Conservation (phyloP, 2,329 filamentous ascomycete genomes). For the Zymoseptoria passerinii region DNA sequence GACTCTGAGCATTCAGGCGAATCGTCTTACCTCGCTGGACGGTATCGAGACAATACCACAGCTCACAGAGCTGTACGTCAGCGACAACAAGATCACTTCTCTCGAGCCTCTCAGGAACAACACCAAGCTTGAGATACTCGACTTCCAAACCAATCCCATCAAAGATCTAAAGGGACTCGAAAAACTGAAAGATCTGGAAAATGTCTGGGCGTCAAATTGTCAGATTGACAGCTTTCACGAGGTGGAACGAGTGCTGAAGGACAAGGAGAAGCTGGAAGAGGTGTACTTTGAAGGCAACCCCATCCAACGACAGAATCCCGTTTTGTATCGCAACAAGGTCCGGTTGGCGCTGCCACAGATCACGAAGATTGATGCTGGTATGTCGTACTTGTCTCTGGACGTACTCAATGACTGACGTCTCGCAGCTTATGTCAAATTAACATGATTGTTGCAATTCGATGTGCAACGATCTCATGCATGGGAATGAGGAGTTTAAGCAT, state of each 20-base stretch:
- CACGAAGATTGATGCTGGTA: slow-evolving; percentile 93
- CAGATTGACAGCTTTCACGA: slow-evolving; percentile 70
- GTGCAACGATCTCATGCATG: neutral
- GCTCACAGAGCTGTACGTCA: slow-evolving; percentile 90
- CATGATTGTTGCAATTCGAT: neutral
- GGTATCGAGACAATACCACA: slow-evolving; percentile 65
- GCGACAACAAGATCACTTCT: slow-evolving; percentile 79
- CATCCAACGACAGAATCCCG: slow-evolving; percentile 68
- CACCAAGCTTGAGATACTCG: slow-evolving; percentile 63
- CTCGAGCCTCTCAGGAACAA: slow-evolving; percentile 56
- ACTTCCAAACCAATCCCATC: slow-evolving; percentile 84
- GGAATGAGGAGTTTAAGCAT: neutral
- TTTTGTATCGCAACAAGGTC: slow-evolving; percentile 90
- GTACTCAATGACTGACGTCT: neutral
- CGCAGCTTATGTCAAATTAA: neutral
- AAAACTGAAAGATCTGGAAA: slow-evolving; percentile 64
- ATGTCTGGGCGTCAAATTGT: slow-evolving; percentile 93
- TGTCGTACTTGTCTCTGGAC: slow-evolving; percentile 39
- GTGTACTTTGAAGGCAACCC: slow-evolving; percentile 97
- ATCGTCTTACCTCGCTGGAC: slow-evolving; percentile 71
- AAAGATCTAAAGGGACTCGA: slow-evolving; percentile 64
- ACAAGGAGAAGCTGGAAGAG: slow-evolving; percentile 73
- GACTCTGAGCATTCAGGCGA: slow-evolving; percentile 90
- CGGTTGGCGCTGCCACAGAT: slow-evolving; percentile 78
- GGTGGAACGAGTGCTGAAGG: slow-evolving; percentile 65